A percentile compares a stretch with the other conserved stretches of the same genome.
Conservation (phyloP, 441 rosid species). For the Populus tomentosa region DNA sequence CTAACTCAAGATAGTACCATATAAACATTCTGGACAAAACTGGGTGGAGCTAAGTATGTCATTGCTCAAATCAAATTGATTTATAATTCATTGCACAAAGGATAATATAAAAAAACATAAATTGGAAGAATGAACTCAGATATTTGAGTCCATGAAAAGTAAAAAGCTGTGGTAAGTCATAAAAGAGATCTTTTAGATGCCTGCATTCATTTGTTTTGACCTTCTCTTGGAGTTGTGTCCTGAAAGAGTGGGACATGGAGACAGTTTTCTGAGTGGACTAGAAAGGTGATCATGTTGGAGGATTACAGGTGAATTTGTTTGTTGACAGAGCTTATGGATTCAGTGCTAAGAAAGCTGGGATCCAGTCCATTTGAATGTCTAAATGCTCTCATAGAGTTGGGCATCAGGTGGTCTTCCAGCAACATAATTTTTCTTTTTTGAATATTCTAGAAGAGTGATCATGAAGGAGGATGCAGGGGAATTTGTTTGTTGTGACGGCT, state of each 20-base stretch:
- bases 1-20: not conserved
- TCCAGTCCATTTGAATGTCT: not conserved
- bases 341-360: not conserved
- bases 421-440: not conserved
- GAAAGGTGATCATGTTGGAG: not conserved
- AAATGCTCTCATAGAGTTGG: not conserved
- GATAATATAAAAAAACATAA: not conserved
- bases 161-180: not conserved
- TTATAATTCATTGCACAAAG: not conserved
- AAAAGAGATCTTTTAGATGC: not conserved
- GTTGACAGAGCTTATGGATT: not conserved
- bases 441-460: not conserved
- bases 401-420: not conserved
- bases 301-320: not conserved
- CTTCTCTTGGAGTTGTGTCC: not conserved
- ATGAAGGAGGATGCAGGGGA: not conserved
- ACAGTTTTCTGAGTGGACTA: not conserved
- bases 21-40: not conserved
- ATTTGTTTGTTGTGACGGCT: not conserved
- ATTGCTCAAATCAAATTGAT: not conserved
- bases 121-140: not conserved
- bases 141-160: not conserved
- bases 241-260: not conserved
- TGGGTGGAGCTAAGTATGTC: not conserved
- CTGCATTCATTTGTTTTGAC: not conserved